A percentile compares a stretch with the other conserved stretches of the same genome.
Evolutionary conservation across 2,329 filamentous ascomycete species (phyloP).

Genomic region (Amesomyces nigricolor): DNA sequence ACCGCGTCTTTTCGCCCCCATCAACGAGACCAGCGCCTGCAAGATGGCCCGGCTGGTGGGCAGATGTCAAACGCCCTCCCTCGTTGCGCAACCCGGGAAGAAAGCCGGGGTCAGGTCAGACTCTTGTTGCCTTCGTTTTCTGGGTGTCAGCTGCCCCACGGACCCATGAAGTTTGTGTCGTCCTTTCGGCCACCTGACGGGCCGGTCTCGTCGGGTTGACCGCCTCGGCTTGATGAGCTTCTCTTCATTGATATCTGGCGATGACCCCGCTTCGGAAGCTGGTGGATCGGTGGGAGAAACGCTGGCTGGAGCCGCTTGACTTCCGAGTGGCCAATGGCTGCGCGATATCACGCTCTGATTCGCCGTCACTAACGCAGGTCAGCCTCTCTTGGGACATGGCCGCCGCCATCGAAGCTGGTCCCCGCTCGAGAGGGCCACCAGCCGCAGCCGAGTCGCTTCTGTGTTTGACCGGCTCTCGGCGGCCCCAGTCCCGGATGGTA

Average conservation of each 20-base stretch:
- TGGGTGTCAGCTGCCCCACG: too few species aligned
- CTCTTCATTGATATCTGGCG: not conserved
- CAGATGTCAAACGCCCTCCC: too few species aligned
- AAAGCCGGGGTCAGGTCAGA: too few species aligned
- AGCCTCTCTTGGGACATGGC: not conserved
- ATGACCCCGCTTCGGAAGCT: constrained; percentile 5
- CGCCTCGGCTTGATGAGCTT: not conserved
- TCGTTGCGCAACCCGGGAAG: too few species aligned
- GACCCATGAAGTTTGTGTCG: too few species aligned
- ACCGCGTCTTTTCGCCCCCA: too few species aligned
- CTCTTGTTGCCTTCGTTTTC: too few species aligned
- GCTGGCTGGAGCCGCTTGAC: constrained; percentile 15
- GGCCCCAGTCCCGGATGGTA: constrained; percentile 1
- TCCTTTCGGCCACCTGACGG: too few species aligned
- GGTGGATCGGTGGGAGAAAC: not conserved
- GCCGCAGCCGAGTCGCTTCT: constrained; percentile 10
- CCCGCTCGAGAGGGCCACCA: not conserved
- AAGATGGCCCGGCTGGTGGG: too few species aligned
- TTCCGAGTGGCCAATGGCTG: constrained; percentile 30
- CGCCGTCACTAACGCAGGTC: constrained; percentile 24
- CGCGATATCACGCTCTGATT: constrained; percentile 26
- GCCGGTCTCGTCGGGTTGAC: too few species aligned
- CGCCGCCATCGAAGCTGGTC: not conserved
- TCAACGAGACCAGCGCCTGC: not conserved
- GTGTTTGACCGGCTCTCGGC: constrained; percentile 5